These are phyloP conservation scores for Podospora pseudoanserina DNA, from an alignment of 495 filamentous ascomycete species.

Conservation along the genomic window DNA sequence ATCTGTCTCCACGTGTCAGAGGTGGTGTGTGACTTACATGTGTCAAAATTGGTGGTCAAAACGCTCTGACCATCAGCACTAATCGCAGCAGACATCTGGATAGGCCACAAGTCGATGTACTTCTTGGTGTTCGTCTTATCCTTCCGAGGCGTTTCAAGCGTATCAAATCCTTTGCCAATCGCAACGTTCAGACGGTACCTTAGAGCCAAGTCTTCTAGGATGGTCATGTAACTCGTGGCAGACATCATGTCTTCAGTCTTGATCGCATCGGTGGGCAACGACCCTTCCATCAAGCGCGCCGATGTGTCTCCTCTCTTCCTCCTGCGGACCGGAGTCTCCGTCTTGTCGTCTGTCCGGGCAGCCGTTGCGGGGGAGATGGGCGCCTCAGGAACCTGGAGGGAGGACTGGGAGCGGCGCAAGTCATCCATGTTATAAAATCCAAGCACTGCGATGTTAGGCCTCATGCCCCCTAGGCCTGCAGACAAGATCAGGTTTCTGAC, in stretches of 20 bases:
- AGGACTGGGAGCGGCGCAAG: slow-evolving; percentile 48
- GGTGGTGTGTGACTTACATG: slow-evolving; percentile 45
- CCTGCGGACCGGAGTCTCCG: slow-evolving; percentile 22
- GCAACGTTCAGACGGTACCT: slow-evolving; percentile 82
- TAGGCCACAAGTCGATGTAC: slow-evolving; percentile 87
- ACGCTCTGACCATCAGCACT: slow-evolving; percentile 62
- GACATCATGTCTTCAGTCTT: slow-evolving; percentile 59
- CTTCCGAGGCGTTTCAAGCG: slow-evolving; percentile 63
- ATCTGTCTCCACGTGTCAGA: not conserved
- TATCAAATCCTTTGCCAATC: slow-evolving; percentile 76
- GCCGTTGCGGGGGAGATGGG: slow-evolving; percentile 27
- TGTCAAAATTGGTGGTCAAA: slow-evolving; percentile 87
- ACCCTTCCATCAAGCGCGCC: slow-evolving; percentile 43
- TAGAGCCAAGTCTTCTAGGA: slow-evolving; percentile 76
- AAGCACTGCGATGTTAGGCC: slow-evolving; percentile 79
- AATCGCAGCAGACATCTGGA: slow-evolving; percentile 78
- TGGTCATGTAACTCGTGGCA: slow-evolving; percentile 69
- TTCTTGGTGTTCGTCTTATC: slow-evolving; percentile 60
- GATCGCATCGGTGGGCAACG: slow-evolving; percentile 59
- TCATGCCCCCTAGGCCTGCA: slow-evolving; percentile 82
- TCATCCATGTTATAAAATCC: slow-evolving; percentile 75
- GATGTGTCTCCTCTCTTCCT: slow-evolving; percentile 44
- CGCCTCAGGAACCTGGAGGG: slow-evolving; percentile 33
- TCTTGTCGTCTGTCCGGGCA: slow-evolving; percentile 18
- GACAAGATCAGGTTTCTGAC: slow-evolving; percentile 77